Evolutionary conservation across 2,329 filamentous ascomycete species (phyloP).

Genomic region (Alternaria dauci): DNA sequence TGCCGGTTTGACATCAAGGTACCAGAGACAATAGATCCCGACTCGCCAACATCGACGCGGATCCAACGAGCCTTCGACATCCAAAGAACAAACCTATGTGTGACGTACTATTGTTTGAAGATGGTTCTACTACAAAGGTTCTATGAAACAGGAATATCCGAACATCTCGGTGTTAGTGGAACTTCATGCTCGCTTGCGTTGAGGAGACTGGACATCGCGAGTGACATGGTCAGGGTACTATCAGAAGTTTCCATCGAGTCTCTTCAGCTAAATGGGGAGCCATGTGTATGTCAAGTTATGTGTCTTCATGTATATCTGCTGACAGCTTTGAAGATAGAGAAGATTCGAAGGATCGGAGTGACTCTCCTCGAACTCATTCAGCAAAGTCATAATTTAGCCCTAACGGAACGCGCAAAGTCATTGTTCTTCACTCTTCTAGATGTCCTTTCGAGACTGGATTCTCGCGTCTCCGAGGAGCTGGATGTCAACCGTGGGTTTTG

Average conservation of each 20-base stretch:
- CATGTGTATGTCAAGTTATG: background rate
- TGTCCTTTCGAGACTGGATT: background rate
- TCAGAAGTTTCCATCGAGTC: background rate
- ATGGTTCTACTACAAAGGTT: background rate
- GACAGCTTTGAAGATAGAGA: background rate
- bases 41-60: background rate
- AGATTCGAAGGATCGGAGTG: background rate
- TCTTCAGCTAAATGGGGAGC: background rate
- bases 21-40: background rate
- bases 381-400: background rate
- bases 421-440: background rate
- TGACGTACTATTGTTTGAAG: background rate
- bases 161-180: background rate
- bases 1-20: slow-evolving; percentile 1
- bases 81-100: background rate
- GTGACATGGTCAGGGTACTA: background rate
- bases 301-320: background rate
- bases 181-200: background rate
- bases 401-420: background rate
- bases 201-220: background rate
- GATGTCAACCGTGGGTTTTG: background rate
- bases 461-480: background rate
- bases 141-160: background rate
- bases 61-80: background rate
- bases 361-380: background rate